Percentiles rank a stretch among this genome's conserved stretches.
Evolutionary conservation across 257 asterid genomes (phyloP).

Genomic region (Phtheirospermum japonicum): DNA sequence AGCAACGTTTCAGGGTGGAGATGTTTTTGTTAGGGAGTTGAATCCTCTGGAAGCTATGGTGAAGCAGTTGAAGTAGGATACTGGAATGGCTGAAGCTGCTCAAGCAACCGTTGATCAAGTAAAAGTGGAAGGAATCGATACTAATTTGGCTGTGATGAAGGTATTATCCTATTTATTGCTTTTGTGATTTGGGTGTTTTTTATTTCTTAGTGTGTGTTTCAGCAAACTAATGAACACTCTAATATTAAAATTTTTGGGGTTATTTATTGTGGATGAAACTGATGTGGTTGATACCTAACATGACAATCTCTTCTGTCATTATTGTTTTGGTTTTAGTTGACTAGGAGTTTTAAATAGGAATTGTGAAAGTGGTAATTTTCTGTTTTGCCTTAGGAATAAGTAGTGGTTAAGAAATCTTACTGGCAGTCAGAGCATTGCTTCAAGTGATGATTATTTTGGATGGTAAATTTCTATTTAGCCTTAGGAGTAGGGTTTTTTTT

Average conservation of each 20-base stretch:
- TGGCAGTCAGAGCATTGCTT: not conserved
- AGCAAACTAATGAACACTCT: slow-evolving; percentile 8
- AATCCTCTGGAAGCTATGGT: slow-evolving; percentile 76
- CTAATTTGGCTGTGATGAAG: slow-evolving; percentile 86
- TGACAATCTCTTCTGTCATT: slow-evolving; percentile 18
- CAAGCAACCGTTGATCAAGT: slow-evolving; percentile 89
- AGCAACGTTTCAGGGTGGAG: slow-evolving; percentile 46
- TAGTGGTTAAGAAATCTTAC: slow-evolving; percentile 16
- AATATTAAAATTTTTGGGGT: slow-evolving; percentile 17
- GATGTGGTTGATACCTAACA: slow-evolving; percentile 23
- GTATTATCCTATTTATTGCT: slow-evolving; percentile 38
- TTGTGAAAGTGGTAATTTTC: slow-evolving; percentile 12
- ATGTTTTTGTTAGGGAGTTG: slow-evolving; percentile 63
- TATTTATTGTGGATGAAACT: not conserved
- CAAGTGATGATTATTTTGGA: slow-evolving; percentile 2
- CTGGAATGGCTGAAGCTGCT: slow-evolving; percentile 89
- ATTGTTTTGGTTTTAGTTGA: slow-evolving; percentile 4
- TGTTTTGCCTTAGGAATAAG: slow-evolving; percentile 10
- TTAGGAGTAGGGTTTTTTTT: too few relatives aligned
- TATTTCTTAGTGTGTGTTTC: slow-evolving; percentile 16
- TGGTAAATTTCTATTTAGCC: slow-evolving; percentile 16
- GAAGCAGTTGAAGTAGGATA: slow-evolving; percentile 68
- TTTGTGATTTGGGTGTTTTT: slow-evolving; percentile 22
- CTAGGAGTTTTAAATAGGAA: not conserved
- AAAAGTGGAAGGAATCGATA: slow-evolving; percentile 91